phyloP scores from a whole-genome alignment of 768 basidiomycete species.

The Baorangia bicolor region DNA sequence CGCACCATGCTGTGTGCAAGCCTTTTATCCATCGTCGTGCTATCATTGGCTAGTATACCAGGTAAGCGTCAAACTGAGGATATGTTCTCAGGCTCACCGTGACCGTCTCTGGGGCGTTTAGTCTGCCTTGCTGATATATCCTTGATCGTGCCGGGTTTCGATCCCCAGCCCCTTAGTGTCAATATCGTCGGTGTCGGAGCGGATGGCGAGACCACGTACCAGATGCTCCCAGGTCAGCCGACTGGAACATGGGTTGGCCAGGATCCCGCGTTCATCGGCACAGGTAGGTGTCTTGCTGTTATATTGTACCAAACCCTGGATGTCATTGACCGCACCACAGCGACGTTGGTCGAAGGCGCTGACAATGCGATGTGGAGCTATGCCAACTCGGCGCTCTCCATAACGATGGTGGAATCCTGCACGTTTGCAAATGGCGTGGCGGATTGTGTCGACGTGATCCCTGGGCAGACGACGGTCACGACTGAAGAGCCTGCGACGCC shows the following conservation, averaged over 20 bases:
- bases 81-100: not conserved
- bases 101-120: not conserved
- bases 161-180: constrained; percentile 44
- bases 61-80: not conserved
- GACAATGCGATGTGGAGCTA: constrained; percentile 7
- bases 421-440: constrained; percentile 3
- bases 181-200: constrained; percentile 41
- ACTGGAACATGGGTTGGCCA: constrained; percentile 32
- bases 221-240: constrained; percentile 34
- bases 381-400: constrained; percentile 1
- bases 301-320: not conserved
- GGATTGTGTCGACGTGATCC: not conserved
- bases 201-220: constrained; percentile 44
- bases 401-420: constrained; percentile 13
- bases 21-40: not conserved
- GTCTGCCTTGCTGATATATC: constrained; percentile 25
- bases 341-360: constrained; percentile 2
- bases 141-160: constrained; percentile 46
- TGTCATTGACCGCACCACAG: not conserved
- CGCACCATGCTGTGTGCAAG: not conserved
- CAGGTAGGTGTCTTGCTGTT: constrained; percentile 28
- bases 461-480: not conserved
- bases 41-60: constrained; percentile 5
- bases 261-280: constrained; percentile 36
- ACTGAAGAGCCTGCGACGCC: not conserved